phyloP scores from a whole-genome alignment of 139 green algal genomes.

The Chlamydomonas eustigma region DNA sequence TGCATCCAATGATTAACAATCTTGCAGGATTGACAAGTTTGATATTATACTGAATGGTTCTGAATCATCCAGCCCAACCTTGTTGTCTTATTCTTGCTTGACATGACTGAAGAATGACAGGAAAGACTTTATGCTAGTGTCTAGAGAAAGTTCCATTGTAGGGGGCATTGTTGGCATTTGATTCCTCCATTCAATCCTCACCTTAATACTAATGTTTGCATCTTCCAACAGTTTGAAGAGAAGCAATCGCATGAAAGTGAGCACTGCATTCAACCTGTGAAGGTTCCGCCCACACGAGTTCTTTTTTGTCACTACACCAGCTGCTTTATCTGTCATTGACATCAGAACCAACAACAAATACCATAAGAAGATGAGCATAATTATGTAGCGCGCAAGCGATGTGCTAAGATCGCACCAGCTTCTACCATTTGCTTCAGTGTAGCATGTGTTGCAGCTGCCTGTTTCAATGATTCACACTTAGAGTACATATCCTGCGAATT shows the following conservation, averaged over 20 bases:
- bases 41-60: too few relatives aligned
- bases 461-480: conserved; percentile 23
- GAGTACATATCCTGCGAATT: conserved; percentile 22
- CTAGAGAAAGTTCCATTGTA: too few relatives aligned
- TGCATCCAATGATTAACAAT: background rate
- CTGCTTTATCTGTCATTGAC: conserved; percentile 17
- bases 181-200: conserved; percentile 12
- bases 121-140: too few relatives aligned
- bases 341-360: too few relatives aligned
- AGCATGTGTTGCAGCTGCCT: conserved; percentile 5
- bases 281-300: conserved; percentile 49
- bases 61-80: too few relatives aligned
- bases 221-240: conserved; percentile 29
- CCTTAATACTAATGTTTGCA: conserved; percentile 26
- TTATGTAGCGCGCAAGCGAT: too few relatives aligned
- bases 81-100: too few relatives aligned
- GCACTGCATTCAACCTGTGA: conserved; percentile 39
- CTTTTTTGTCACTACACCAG: conserved; percentile 24
- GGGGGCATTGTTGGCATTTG: conserved; percentile 8
- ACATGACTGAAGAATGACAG: too few relatives aligned
- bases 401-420: background rate
- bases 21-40: too few relatives aligned
- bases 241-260: conserved; percentile 42
- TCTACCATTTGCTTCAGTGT: conserved; percentile 23
- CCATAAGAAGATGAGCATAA: too few relatives aligned